Evolutionary conservation across 805 yeast genomes (phyloP).

Genomic region (Nakazawaea wyomingensis): DNA sequence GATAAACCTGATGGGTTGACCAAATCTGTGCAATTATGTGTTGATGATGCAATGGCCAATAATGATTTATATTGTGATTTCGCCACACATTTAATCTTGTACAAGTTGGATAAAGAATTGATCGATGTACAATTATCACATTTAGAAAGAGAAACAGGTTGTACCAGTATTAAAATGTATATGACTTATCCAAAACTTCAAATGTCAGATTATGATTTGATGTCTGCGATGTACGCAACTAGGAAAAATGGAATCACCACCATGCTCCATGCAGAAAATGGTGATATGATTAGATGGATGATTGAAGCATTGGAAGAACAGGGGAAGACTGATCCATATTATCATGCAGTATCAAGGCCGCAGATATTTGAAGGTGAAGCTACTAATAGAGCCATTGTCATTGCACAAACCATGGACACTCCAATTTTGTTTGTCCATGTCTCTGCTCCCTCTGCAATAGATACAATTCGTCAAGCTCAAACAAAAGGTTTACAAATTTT

Average conservation of each 20-base stretch:
- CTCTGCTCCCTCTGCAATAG: conserved; percentile 17
- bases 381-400: conserved; percentile 16
- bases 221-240: conserved; percentile 14
- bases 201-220: conserved; percentile 15
- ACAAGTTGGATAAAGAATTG: conserved; percentile 17
- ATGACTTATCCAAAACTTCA: conserved; percentile 18
- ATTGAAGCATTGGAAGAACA: conserved; percentile 17
- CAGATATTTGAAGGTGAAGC: conserved; percentile 18
- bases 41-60: conserved; percentile 26
- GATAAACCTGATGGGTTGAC: conserved; percentile 25
- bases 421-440: conserved; percentile 19
- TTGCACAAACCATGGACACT: conserved; percentile 16
- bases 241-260: conserved; percentile 17
- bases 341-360: conserved; percentile 19
- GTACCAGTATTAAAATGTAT: conserved; percentile 18
- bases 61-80: conserved; percentile 38
- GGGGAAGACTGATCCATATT: conserved; percentile 16
- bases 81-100: conserved; percentile 41
- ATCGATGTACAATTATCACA: conserved; percentile 10
- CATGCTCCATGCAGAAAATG: conserved; percentile 20
- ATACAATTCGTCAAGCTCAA: conserved; percentile 16
- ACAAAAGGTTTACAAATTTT: conserved; percentile 15
- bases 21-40: conserved; percentile 16
- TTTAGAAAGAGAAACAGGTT: conserved; percentile 12
- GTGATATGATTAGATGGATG: conserved; percentile 18